A percentile compares a stretch with the other conserved stretches of the same genome.
phyloP scores from a whole-genome alignment of 1,139 yeast species.

The Pichia sp. region DNA sequence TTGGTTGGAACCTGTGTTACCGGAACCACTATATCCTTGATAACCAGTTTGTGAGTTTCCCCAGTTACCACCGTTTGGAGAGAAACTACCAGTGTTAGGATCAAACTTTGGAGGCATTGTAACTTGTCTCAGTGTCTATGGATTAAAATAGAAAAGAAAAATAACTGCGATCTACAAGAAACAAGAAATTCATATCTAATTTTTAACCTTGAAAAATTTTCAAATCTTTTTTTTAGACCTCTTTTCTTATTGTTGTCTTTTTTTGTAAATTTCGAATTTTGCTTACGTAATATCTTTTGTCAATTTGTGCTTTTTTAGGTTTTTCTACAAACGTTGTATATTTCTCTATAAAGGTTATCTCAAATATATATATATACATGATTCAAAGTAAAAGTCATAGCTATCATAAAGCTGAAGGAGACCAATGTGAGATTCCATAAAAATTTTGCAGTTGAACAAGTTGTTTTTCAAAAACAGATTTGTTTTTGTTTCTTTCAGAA shows the following conservation, averaged over 20 bases:
- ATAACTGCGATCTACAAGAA: too few species aligned
- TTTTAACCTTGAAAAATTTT: slow-evolving; percentile 1
- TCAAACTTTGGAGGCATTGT: slow-evolving; percentile 30
- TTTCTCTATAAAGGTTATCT: too few species aligned
- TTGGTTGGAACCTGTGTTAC: slow-evolving; percentile 9
- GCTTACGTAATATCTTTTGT: too few species aligned
- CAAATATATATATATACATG: neutral
- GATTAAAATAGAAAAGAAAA: neutral
- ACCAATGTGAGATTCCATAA: slow-evolving; percentile 15
- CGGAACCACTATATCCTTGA: slow-evolving; percentile 17
- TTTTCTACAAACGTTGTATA: too few species aligned
- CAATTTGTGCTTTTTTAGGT: too few species aligned
- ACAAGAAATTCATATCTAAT: too few species aligned
- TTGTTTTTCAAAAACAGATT: slow-evolving; percentile 10
- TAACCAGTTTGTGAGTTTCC: slow-evolving; percentile 14
- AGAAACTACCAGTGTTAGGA: slow-evolving; percentile 21
- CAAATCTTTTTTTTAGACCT: too few species aligned
- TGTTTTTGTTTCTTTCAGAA: slow-evolving; percentile 7
- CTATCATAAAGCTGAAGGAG: neutral
- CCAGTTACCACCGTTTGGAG: slow-evolving; percentile 17
- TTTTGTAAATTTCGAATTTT: too few species aligned
- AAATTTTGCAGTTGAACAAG: slow-evolving; percentile 11
- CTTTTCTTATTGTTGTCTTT: too few species aligned
- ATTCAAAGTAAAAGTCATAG: neutral
- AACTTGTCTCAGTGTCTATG: neutral